Percentiles rank a stretch among this genome's conserved stretches.
Conservation (phyloP, 495 filamentous ascomycete species). For the Aspergillus incahuasiensis region DNA sequence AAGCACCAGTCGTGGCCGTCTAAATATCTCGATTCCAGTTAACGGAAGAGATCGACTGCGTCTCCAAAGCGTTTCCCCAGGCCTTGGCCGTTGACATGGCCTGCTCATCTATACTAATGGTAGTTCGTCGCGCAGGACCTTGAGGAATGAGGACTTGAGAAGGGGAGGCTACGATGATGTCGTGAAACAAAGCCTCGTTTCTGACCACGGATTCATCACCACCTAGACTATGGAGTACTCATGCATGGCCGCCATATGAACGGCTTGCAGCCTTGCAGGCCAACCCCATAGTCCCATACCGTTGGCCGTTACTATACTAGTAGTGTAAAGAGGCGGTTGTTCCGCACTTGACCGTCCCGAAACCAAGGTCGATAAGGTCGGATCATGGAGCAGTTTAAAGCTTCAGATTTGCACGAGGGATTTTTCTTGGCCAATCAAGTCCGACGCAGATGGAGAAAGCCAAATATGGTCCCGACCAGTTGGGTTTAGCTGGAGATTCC, state of each 20-base stretch:
- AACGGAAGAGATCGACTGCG: background rate
- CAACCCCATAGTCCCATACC: background rate
- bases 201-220: background rate
- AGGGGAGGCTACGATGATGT: background rate
- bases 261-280: background rate
- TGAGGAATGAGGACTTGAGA: background rate
- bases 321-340: background rate
- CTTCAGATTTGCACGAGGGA: conserved; percentile 25
- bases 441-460: background rate
- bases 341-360: conserved; percentile 4
- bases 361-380: conserved; percentile 12
- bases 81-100: conserved; percentile 2
- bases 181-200: background rate
- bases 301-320: background rate
- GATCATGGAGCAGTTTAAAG: background rate
- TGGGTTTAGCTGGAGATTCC: conserved; percentile 5
- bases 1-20: background rate
- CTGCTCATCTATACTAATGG: too few relatives aligned
- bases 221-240: too few relatives aligned
- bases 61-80: conserved; percentile 1
- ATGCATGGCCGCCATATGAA: background rate
- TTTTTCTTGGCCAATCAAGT: conserved; percentile 27
- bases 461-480: conserved; percentile 14
- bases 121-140: conserved; percentile 4
- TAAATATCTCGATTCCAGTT: background rate